Conservation (phyloP, 371 early-diverging fungal genomes). For the Syncephalastrum contaminatum region DNA sequence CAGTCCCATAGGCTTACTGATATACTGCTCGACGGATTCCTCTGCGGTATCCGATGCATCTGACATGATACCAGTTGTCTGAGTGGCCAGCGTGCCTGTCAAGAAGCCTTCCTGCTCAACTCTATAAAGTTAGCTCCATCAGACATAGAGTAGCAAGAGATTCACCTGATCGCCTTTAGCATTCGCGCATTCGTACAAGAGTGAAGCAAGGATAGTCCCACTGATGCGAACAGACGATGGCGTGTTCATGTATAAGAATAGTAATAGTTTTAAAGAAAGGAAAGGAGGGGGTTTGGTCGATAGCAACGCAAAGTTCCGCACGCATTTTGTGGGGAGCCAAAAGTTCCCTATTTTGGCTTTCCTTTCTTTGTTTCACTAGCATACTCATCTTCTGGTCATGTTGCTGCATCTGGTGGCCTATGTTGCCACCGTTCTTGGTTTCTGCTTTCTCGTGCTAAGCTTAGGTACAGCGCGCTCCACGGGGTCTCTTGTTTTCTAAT, state of each 20-base stretch:
- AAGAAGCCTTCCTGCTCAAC: conserved; percentile 17
- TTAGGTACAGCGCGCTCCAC: conserved; percentile 25
- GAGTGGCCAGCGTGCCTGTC: conserved; percentile 10
- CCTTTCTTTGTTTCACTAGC: not conserved
- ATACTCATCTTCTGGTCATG: conserved; percentile 3
- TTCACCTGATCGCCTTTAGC: conserved; percentile 11
- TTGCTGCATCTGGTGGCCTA: conserved; percentile 48
- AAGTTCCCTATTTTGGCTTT: not conserved
- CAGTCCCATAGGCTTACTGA: not conserved
- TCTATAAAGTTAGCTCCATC: not conserved
- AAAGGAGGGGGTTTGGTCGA: no score
- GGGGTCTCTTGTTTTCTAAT: not conserved
- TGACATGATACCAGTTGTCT: conserved; percentile 7
- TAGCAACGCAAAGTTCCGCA: no score
- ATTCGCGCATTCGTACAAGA: conserved; percentile 20
- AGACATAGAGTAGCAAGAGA: not conserved
- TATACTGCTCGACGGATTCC: conserved; percentile 7
- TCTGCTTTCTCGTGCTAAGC: conserved; percentile 44
- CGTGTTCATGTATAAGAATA: no score
- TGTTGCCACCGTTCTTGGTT: conserved; percentile 37
- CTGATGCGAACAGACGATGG: conserved; percentile 14
- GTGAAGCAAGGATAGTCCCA: conserved; percentile 15
- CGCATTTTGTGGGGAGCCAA: no score
- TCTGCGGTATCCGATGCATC: conserved; percentile 9
- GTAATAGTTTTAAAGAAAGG: no score